Base-by-base conservation (phyloP, 164 flowering plant species). In the Vitis rupestris region DNA sequence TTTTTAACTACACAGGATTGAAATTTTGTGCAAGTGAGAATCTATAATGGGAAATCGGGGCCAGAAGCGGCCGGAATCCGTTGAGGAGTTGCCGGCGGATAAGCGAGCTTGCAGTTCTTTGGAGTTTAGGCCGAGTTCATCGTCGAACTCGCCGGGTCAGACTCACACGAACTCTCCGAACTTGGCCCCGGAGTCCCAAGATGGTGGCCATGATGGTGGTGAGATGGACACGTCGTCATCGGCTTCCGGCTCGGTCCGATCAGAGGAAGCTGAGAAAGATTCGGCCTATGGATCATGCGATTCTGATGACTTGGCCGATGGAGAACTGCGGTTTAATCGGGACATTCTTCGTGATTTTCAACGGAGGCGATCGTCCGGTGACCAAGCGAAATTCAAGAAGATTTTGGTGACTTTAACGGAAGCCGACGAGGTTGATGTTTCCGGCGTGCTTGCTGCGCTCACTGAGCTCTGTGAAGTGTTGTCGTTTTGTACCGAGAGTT, bases 381-480 rank as follows among this genome's bases (percentile, higher is more conserved):
- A 86, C 72, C 88, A 82, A 23, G 84, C 68, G 44, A 87, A 82
- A 70, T 75, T 90, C 59, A 77, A 76, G 66, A 81, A 60, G 51
- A 77, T 89, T 54, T 51, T 90, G 16, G 67, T 80, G 0, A 78
- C 70, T 72, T 81, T 93, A 62, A 76, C 59, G 44, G 83, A 83
- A 58, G 62, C 55, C 23, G 52, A 37, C 49, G 89, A 77, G 17
- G 73, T 70, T 59, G 89, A 79, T 1, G 74, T 80, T 29, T 78
- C 83, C 58, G 79, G 31, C 17, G 87, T 83, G 69, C 64, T 88
- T 59, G 84, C 79, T 51, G 85, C 82, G 12, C 89, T 93, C 7
- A 90, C 90, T 0, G 90, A 91, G 74, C 85, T 96, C 0, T 96
- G 98, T 76, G 97, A 93, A 71, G 67, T 87, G 64, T 74, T 96